Percentiles rank a stretch among this genome's conserved stretches.
phyloP scores from a whole-genome alignment of 495 filamentous ascomycete genomes.

The Coniosporium apollinis region DNA sequence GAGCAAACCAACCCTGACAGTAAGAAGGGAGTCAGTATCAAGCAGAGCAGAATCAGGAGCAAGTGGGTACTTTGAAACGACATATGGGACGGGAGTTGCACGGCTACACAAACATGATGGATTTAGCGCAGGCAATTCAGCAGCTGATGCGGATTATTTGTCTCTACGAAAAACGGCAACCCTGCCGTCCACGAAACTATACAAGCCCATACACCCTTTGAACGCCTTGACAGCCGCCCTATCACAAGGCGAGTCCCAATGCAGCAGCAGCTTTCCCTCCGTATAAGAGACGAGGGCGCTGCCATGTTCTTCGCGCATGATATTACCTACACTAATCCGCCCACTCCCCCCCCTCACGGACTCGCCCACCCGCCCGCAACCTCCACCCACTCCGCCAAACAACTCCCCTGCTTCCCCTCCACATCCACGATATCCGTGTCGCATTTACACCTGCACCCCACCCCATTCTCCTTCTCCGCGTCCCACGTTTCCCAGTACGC shows the following conservation, averaged over 20 bases:
- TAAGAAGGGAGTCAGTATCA: too few relatives aligned
- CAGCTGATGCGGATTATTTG: too few relatives aligned
- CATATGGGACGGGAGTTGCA: too few relatives aligned
- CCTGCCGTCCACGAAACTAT: not conserved
- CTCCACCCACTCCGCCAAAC: conserved; percentile 91
- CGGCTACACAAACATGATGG: too few relatives aligned
- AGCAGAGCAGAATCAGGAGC: too few relatives aligned
- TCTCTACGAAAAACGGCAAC: not conserved
- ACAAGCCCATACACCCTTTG: not conserved
- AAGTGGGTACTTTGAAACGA: too few relatives aligned
- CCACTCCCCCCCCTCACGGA: conserved; percentile 28
- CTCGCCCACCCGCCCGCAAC: conserved; percentile 91
- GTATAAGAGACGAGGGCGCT: not conserved
- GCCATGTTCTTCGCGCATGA: conserved; percentile 1
- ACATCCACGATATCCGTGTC: conserved; percentile 98
- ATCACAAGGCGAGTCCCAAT: not conserved
- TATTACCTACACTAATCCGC: not conserved
- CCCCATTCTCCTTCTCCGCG: conserved; percentile 80
- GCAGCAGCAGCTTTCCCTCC: not conserved
- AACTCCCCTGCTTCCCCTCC: conserved; percentile 91
- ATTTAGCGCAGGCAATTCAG: too few relatives aligned
- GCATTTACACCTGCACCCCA: conserved; percentile 90
- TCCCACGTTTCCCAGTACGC: conserved; percentile 91
- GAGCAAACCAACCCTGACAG: too few relatives aligned
- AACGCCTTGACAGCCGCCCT: not conserved